Base-by-base conservation (phyloP, 2,329 filamentous ascomycete species). In the Ceratocystis harringtonii region DNA sequence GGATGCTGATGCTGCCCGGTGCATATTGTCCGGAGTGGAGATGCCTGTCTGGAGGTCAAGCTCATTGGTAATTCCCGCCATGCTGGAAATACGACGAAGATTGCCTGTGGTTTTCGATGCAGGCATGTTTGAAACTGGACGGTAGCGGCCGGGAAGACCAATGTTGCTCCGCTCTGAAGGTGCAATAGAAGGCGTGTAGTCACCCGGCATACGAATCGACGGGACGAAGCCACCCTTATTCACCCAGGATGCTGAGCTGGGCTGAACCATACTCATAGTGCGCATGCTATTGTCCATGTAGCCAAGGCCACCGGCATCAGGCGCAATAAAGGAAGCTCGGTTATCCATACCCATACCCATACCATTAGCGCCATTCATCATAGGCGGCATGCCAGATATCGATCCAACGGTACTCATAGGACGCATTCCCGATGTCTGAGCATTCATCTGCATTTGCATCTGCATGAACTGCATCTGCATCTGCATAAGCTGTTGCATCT, bases 131-230 rank as follows among this genome's bases (percentile, higher is more conserved):
- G 89, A 91, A 0, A 97, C 92, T 1, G 94, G 91, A 58, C 94
- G 84, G 76, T 99, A 99, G 57, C 94, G 85, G 41, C 90, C 87
- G 7, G 94, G 91, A 63, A 95, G 81, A 17, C 94, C 94, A 68
- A 96, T 79, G 73, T 95, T 97, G 79, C 92, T 97, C 68, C 94
- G 87, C 77, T 97, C 94, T 4, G 90, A 96, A 0, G 94, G 94
- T 1, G 94, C 92, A 70, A 99, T 95, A 0, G 92, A 97, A 0
- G 91, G 85, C 0, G 91, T 83, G 75, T 97, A 97, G 7, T 84
- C 85, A 63, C 75, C 75, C 74, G 76, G 78, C 64, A 74, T 70
- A 65, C 74, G 75, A 62, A 82, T 78, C 12, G 81, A 83, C 3
- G 80, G 80, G 17, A 80, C 75, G 69, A 79, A 82, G 19, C 73